A percentile compares a stretch with the other conserved stretches of the same genome.
Evolutionary conservation across 371 early-diverging fungal species (phyloP).

Genomic region (Chytridium lagenaria): DNA sequence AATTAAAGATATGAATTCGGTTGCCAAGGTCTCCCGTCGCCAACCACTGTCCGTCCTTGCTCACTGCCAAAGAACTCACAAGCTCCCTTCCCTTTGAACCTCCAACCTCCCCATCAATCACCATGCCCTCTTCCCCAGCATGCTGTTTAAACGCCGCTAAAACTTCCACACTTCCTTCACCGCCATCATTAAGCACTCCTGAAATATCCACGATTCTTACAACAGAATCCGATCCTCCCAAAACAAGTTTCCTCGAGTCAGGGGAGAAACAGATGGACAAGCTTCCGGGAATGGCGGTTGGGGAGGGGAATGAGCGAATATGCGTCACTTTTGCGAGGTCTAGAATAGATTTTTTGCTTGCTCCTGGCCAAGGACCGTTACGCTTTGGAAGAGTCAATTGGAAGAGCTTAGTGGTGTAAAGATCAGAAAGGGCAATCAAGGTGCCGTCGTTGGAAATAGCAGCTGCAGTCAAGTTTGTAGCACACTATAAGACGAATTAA

Average conservation of each 20-base stretch:
- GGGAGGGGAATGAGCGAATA: constrained; percentile 33
- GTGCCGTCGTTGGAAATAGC: constrained; percentile 83
- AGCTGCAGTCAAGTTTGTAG: constrained; percentile 68
- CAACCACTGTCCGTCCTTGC: constrained; percentile 80
- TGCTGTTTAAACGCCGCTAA: constrained; percentile 4
- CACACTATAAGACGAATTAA: constrained; percentile 5
- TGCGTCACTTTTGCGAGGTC: constrained; percentile 46
- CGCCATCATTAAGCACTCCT: no score
- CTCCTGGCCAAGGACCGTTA: constrained; percentile 44
- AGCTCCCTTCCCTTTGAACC: constrained; percentile 31
- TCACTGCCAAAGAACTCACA: constrained; percentile 69
- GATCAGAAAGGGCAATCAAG: constrained; percentile 86
- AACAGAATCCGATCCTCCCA: constrained; percentile 48
- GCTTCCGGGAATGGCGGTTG: constrained; percentile 53
- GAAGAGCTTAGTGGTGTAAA: constrained; percentile 75
- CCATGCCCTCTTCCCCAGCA: neutral
- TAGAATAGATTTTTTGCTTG: neutral
- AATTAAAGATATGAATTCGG: constrained; percentile 75
- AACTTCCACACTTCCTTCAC: constrained; percentile 18
- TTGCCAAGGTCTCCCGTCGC: constrained; percentile 80
- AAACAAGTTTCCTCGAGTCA: constrained; percentile 57
- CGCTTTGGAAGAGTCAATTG: constrained; percentile 54
- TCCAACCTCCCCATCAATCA: no score
- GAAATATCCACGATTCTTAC: constrained; percentile 47
- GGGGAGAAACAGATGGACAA: constrained; percentile 73